These are phyloP conservation scores for Peziza echinospora DNA, from an alignment of 495 filamentous ascomycete species.

Conservation along the genomic window DNA sequence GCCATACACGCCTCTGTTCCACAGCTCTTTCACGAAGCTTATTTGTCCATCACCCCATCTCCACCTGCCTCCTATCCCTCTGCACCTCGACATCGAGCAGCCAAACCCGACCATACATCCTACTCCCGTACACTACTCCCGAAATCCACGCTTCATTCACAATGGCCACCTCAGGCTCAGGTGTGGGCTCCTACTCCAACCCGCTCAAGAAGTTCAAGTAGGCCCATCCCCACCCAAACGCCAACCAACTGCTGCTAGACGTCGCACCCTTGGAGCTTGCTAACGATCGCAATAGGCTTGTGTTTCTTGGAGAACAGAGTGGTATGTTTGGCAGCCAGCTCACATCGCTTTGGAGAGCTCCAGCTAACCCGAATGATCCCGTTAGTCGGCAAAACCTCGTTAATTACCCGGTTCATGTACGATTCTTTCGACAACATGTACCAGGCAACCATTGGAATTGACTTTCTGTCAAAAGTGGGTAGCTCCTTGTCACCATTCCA, in stretches of 20 bases:
- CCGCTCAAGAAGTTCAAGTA: conserved; percentile 99
- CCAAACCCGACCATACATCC: no score
- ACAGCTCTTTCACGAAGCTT: no score
- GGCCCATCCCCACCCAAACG: conserved; percentile 14
- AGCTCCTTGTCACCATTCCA: conserved; percentile 1
- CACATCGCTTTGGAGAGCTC: not conserved
- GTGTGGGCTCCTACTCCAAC: conserved; percentile 82
- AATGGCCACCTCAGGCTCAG: not conserved
- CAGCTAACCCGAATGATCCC: not conserved
- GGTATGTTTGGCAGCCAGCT: conserved; percentile 35
- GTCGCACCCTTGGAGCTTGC: conserved; percentile 13
- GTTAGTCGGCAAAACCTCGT: conserved; percentile 85
- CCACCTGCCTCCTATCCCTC: no score
- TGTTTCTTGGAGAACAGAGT: conserved; percentile 94
- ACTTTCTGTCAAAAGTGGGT: conserved; percentile 88
- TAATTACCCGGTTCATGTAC: conserved; percentile 99
- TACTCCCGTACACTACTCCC: not conserved
- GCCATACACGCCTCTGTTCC: no score
- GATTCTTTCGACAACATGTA: conserved; percentile 99
- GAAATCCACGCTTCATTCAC: not conserved
- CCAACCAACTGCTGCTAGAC: not conserved
- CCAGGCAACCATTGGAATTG: conserved; percentile 97
- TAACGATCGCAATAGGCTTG: conserved; percentile 37
- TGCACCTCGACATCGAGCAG: no score
- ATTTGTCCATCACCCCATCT: no score